A percentile compares a stretch with the other conserved stretches of the same genome.
Evolutionary conservation across 139 green algal species (phyloP).

Genomic region (Diplosphaera chodatii): DNA sequence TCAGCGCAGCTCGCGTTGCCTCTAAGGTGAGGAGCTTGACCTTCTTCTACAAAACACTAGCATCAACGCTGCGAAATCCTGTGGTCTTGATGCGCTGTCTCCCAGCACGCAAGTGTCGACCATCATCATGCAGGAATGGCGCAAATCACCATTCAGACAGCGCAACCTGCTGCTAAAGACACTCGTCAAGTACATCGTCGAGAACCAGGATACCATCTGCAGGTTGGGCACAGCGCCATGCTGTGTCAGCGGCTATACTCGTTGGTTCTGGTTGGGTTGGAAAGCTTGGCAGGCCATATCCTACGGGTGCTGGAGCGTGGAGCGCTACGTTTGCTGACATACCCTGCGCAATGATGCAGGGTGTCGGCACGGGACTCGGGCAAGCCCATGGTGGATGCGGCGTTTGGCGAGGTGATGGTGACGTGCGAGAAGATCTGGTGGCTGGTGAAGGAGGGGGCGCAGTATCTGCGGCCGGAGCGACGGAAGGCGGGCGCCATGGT

Average conservation of each 20-base stretch:
- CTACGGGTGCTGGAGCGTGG: no score
- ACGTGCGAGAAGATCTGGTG: slow-evolving; percentile 97
- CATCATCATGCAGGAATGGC: slow-evolving; percentile 54
- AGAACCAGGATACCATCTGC: slow-evolving; percentile 89
- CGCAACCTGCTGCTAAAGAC: slow-evolving; percentile 67
- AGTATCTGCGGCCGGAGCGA: slow-evolving; percentile 69
- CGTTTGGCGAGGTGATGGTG: slow-evolving; percentile 90
- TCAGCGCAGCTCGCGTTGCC: background rate
- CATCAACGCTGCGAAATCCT: no score
- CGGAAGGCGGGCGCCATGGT: slow-evolving; percentile 79
- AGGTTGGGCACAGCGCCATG: no score
- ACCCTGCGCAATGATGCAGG: no score
- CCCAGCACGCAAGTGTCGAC: no score
- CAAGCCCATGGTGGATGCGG: slow-evolving; percentile 91
- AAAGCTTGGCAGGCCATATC: no score
- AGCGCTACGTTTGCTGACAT: no score
- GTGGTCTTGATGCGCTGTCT: no score
- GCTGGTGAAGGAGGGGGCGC: slow-evolving; percentile 79
- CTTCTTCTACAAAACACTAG: no score
- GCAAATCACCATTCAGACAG: slow-evolving; percentile 65
- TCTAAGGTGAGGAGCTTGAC: background rate
- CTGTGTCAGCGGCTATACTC: no score
- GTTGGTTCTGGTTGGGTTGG: no score
- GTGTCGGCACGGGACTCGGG: slow-evolving; percentile 86
- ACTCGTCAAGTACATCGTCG: slow-evolving; percentile 85